These are phyloP conservation scores for Komagataella phaffii DNA, from an alignment of 805 yeast species.

Conservation along the genomic window DNA sequence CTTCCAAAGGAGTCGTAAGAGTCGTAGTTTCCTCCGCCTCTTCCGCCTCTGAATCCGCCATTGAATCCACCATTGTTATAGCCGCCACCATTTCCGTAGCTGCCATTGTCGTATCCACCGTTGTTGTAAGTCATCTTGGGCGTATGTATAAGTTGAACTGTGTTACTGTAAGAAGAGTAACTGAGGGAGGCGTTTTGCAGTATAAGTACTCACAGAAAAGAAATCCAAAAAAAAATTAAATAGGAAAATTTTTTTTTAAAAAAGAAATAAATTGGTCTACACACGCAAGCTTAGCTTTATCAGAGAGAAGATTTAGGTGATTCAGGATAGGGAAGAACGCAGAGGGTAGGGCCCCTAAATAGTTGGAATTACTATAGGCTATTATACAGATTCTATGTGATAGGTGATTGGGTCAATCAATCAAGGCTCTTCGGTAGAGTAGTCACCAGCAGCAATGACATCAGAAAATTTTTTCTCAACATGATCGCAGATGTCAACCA, in stretches of 20 bases:
- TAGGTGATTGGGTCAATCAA: neutral
- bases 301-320: neutral
- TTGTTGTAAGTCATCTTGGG: constrained; percentile 27
- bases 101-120: constrained; percentile 18
- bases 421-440: constrained; percentile 34
- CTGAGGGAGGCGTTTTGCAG: neutral
- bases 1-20: constrained; percentile 25
- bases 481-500: constrained; percentile 69
- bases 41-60: constrained; percentile 7
- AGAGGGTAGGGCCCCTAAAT: neutral
- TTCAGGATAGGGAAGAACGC: neutral
- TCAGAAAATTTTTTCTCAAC: constrained; percentile 71
- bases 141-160: neutral
- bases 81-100: constrained; percentile 24
- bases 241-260: constrained; percentile 2
- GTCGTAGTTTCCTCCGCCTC: constrained; percentile 25
- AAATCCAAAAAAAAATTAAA: neutral
- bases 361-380: neutral
- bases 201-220: neutral
- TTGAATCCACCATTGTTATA: constrained; percentile 13
- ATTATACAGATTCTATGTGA: constrained; percentile 1
- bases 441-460: constrained; percentile 45
- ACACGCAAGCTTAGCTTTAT: neutral
- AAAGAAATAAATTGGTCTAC: neutral
- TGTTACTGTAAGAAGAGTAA: neutral